A percentile compares a stretch with the other conserved stretches of the same genome.
phyloP scores from a whole-genome alignment of 1,284 basidiomycete genomes.

The Lentinus polychrous region DNA sequence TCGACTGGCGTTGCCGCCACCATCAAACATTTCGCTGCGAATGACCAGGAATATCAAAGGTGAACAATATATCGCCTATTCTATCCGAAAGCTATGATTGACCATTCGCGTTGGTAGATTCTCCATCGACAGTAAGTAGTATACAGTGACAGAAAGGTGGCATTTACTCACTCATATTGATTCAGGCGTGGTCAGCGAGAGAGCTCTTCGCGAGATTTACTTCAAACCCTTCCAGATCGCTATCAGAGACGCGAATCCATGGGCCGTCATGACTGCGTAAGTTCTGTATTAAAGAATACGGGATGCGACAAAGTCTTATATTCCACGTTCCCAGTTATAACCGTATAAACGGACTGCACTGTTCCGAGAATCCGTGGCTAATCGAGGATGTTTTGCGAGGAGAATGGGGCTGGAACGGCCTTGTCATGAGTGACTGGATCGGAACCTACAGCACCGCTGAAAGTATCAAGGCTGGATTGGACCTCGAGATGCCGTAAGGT shows the following conservation, averaged over 20 bases:
- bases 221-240: conserved; percentile 66
- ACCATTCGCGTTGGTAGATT: conserved; percentile 25
- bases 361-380: conserved; percentile 52
- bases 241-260: conserved; percentile 56
- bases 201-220: conserved; percentile 74
- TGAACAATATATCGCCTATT: too few relatives aligned
- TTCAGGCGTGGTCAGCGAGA: conserved; percentile 53
- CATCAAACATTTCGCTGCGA: conserved; percentile 60
- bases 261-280: conserved; percentile 64
- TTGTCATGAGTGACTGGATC: conserved; percentile 74
- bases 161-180: conserved; percentile 23
- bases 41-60: conserved; percentile 48
- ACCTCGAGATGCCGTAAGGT: conserved; percentile 69
- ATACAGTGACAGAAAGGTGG: conserved; percentile 39
- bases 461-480: conserved; percentile 62
- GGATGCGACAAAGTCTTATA: neutral
- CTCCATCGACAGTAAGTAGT: conserved; percentile 40
- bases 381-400: conserved; percentile 50
- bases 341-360: conserved; percentile 60
- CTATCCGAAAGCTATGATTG: neutral
- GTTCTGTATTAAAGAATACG: conserved; percentile 19
- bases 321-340: conserved; percentile 33
- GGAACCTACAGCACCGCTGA: conserved; percentile 58
- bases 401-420: conserved; percentile 68
- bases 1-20: conserved; percentile 54